Conservation (phyloP, 2,329 filamentous ascomycete genomes). For the Blastomyces percursus region DNA sequence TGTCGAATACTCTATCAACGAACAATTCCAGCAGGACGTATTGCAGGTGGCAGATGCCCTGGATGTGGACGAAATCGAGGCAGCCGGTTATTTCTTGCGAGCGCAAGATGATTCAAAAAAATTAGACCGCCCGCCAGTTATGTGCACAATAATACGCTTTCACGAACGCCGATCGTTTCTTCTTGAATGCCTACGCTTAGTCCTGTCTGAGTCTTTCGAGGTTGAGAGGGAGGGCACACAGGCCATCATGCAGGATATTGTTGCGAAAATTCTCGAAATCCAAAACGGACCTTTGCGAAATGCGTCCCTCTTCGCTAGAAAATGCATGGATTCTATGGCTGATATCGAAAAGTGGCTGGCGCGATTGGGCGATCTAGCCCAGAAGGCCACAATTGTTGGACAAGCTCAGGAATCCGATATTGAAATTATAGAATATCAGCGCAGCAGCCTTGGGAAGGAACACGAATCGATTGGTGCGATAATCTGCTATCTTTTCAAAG, state of each 20-base stretch:
- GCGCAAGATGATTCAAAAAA: slow-evolving; percentile 57
- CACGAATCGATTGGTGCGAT: slow-evolving; percentile 83
- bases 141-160: slow-evolving; percentile 75
- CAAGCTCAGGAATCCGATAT: slow-evolving; percentile 53
- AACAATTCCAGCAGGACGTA: slow-evolving; percentile 73
- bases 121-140: slow-evolving; percentile 61
- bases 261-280: slow-evolving; percentile 48
- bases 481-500: slow-evolving; percentile 65
- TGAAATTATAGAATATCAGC: slow-evolving; percentile 71
- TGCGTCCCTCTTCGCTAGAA: slow-evolving; percentile 55
- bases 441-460: slow-evolving; percentile 69
- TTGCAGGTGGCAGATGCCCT: slow-evolving; percentile 77
- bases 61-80: slow-evolving; percentile 79
- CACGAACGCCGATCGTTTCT: slow-evolving; percentile 75
- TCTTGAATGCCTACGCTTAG: slow-evolving; percentile 70
- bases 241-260: slow-evolving; percentile 45
- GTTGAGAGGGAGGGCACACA: slow-evolving; percentile 47
- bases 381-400: slow-evolving; percentile 64
- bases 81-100: slow-evolving; percentile 64
- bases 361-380: slow-evolving; percentile 61
- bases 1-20: slow-evolving; percentile 68
- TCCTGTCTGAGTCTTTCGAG: slow-evolving; percentile 58
- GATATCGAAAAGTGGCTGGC: slow-evolving; percentile 68
- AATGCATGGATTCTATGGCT: slow-evolving; percentile 65
- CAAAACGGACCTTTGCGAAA: slow-evolving; percentile 38